Evolutionary conservation across 257 asterid genomes (phyloP).

Genomic region (Salvia hispanica): DNA sequence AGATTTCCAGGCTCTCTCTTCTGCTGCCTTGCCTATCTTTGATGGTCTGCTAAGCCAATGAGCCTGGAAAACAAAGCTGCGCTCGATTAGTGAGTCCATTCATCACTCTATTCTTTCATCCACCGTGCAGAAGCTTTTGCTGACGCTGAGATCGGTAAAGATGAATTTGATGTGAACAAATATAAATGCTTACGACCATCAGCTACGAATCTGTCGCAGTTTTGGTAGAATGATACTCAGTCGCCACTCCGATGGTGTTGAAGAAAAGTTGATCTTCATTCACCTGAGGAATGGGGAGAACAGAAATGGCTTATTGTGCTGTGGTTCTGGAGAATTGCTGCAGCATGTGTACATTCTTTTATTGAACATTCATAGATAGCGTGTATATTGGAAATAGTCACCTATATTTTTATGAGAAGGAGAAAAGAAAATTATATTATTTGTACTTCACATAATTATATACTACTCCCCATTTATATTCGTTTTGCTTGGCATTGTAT

Average conservation of each 20-base stretch:
- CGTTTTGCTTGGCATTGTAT: not conserved
- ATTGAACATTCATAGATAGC: slow-evolving; percentile 11
- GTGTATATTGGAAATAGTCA: slow-evolving; percentile 8
- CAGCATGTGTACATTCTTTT: slow-evolving; percentile 1
- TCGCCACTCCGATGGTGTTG: not conserved
- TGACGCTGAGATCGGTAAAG: slow-evolving; percentile 20
- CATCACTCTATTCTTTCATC: slow-evolving; percentile 19
- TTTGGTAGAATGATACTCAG: slow-evolving; percentile 18
- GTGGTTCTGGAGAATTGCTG: slow-evolving; percentile 19
- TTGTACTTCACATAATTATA: slow-evolving; percentile 29
- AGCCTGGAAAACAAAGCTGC: slow-evolving; percentile 72
- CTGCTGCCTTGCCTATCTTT: slow-evolving; percentile 75
- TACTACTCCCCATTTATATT: no score
- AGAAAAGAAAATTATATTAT: slow-evolving; percentile 21
- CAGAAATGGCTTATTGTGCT: not conserved
- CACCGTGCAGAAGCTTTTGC: slow-evolving; percentile 25
- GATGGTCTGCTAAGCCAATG: slow-evolving; percentile 74
- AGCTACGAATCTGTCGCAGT: slow-evolving; percentile 4
- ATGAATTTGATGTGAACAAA: slow-evolving; percentile 4
- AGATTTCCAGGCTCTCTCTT: slow-evolving; percentile 70
- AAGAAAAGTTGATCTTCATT: slow-evolving; percentile 18
- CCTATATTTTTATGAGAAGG: slow-evolving; percentile 17
- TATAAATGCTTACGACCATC: slow-evolving; percentile 4
- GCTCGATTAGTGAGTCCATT: slow-evolving; percentile 51
- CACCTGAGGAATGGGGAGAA: slow-evolving; percentile 21